Percentiles rank a stretch among this genome's conserved stretches.
These are phyloP conservation scores for Spergularia marina DNA, from an alignment of 148 eudicot species.

Conservation along the genomic window DNA sequence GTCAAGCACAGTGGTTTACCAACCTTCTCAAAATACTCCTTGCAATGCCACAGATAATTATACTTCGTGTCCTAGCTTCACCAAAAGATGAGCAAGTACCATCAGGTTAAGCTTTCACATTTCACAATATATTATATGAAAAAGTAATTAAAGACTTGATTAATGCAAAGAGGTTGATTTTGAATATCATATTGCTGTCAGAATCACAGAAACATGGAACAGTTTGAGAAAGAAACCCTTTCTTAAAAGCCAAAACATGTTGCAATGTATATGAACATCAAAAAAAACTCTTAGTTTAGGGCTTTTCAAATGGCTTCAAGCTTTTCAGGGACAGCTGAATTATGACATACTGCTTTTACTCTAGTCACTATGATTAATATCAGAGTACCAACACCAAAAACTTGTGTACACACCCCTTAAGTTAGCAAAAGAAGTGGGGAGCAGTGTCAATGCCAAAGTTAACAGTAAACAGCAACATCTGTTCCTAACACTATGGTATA, in stretches of 20 bases:
- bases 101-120: background rate
- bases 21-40: conserved; percentile 78
- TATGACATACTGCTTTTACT: background rate
- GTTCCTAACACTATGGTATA: background rate
- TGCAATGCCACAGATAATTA: conserved; percentile 84
- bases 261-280: background rate
- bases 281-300: background rate
- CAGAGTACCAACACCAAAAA: background rate
- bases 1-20: conserved; percentile 1
- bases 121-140: background rate
- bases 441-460: no score
- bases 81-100: conserved; percentile 28
- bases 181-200: background rate
- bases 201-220: background rate
- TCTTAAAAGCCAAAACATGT: background rate
- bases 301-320: background rate
- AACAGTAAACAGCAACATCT: no score
- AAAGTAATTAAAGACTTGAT: background rate
- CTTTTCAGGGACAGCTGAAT: background rate
- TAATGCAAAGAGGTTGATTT: background rate
- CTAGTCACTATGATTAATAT: background rate
- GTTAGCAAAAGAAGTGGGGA: no score
- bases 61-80: conserved; percentile 82
- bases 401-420: background rate
- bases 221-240: background rate